Evolutionary conservation across 2,329 filamentous ascomycete genomes (phyloP).

Genomic region (Sporothrix phasma): DNA sequence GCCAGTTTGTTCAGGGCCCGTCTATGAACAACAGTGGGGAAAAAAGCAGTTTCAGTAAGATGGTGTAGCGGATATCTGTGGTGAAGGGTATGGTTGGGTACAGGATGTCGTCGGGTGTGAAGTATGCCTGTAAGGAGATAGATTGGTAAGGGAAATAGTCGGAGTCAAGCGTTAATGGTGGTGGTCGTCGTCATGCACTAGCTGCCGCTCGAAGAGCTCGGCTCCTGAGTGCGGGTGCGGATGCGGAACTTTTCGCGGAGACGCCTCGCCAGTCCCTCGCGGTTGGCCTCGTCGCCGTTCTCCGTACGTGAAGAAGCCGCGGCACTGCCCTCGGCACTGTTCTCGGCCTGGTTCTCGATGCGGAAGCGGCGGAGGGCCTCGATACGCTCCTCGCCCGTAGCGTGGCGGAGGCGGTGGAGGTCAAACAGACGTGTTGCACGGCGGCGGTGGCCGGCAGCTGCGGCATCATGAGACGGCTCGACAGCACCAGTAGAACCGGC

Average conservation of each 20-base stretch:
- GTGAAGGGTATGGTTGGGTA: not conserved
- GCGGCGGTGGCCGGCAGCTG: conserved; percentile 20
- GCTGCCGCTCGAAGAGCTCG: conserved; percentile 4
- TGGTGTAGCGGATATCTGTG: not conserved
- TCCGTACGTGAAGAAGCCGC: conserved; percentile 17
- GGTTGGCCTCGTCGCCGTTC: conserved; percentile 29
- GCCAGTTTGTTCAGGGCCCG: not conserved
- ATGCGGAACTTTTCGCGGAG: conserved; percentile 45
- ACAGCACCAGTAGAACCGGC: no score
- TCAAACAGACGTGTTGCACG: conserved; percentile 46
- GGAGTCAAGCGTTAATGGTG: not conserved
- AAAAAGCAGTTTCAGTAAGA: not conserved
- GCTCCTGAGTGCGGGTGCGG: conserved; percentile 35
- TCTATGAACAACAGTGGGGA: not conserved
- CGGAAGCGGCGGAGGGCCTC: conserved; percentile 44
- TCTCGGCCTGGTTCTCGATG: conserved; percentile 29
- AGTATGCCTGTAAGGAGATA: not conserved
- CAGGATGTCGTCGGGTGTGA: not conserved
- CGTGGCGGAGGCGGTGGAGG: conserved; percentile 46
- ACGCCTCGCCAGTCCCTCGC: conserved; percentile 37
- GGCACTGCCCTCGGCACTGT: conserved; percentile 8
- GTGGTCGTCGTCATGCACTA: not conserved
- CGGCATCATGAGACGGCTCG: conserved; percentile 19
- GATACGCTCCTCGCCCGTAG: conserved; percentile 53
- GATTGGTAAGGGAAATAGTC: not conserved